Base-by-base conservation (phyloP, 2,329 filamentous ascomycete genomes). In the Talaromyces pinophilus region DNA sequence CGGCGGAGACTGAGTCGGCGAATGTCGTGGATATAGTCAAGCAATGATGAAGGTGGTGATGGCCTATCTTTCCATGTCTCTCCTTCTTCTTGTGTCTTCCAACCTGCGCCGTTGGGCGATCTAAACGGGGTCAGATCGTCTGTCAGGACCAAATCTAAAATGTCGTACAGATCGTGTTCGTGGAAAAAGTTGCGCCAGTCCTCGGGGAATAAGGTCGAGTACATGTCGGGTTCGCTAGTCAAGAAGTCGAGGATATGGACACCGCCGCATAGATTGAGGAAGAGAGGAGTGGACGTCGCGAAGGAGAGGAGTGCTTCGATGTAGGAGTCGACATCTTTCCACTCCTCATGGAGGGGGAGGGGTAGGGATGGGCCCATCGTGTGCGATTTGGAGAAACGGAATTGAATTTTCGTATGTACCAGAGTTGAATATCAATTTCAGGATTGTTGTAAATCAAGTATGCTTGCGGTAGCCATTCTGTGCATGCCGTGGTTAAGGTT, bases 221-320 rank as follows among this genome's bases (percentile, higher is more conserved):
- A 99, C 0, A 97, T 84, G 69, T 92, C 90, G 5, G 92, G 92
- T 59, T 92, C 87, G 50, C 88, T 87, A 1, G 93, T 97, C 80
- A 97, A 92, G 79, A 99, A 98, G 77, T 99, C 95, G 65, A 98
- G 85, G 69, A 99, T 93, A 75, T 99, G 95, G 0, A 98, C 92
- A n/a, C 94, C 93, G 63, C 95, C 95, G 75, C 93, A 97, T n/a
- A 99, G 84, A 30, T 92, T 92, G 70, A 92, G 90, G 71, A 97
- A 93, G 1, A 92, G 83, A 63, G 89, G 86, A 55, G 90, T 91
- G 1, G 87, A 88, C 5, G 88, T 88, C 1, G 89, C 86, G 73
- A 98, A 97, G 22, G 87, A 76, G 30, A 98, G 83, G 13, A 98
- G 86, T 19, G 88, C 88, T 30, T 91, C 84, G 59, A 97, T 86